These are phyloP conservation scores for Tricholoma flavovirens DNA, from an alignment of 768 basidiomycete species.

Conservation along the genomic window DNA sequence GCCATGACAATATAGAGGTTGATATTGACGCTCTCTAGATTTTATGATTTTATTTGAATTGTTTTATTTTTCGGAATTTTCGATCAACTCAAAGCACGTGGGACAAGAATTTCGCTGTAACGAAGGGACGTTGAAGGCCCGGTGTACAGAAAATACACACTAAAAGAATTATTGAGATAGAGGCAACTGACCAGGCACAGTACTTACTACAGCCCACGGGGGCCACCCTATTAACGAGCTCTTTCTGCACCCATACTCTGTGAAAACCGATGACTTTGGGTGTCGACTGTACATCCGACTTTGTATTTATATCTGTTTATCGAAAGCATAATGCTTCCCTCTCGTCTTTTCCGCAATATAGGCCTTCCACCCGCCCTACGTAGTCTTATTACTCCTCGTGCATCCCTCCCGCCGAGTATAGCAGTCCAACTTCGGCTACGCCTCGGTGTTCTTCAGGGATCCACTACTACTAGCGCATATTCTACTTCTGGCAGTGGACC, in stretches of 20 bases:
- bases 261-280: too few relatives aligned
- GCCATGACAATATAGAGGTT: too few relatives aligned
- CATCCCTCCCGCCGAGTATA: constrained; percentile 28
- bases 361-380: constrained; percentile 40
- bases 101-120: not conserved
- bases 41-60: not conserved
- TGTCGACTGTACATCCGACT: too few relatives aligned
- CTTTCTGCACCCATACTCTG: too few relatives aligned
- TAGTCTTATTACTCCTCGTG: constrained; percentile 30
- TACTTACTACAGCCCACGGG: too few relatives aligned
- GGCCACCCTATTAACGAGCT: too few relatives aligned
- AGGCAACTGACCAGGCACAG: too few relatives aligned
- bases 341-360: constrained; percentile 38
- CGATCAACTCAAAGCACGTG: not conserved
- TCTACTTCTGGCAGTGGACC: constrained; percentile 6
- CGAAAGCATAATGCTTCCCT: constrained; percentile 34
- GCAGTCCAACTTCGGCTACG: constrained; percentile 31
- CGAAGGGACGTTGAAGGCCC: too few relatives aligned
- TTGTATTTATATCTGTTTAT: too few relatives aligned
- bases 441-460: constrained; percentile 16
- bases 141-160: too few relatives aligned
- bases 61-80: not conserved
- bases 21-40: too few relatives aligned
- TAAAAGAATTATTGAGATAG: too few relatives aligned
- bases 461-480: constrained; percentile 2